phyloP scores from a whole-genome alignment of 179 eudicot genomes.

The Sideroxylon spinosum region DNA sequence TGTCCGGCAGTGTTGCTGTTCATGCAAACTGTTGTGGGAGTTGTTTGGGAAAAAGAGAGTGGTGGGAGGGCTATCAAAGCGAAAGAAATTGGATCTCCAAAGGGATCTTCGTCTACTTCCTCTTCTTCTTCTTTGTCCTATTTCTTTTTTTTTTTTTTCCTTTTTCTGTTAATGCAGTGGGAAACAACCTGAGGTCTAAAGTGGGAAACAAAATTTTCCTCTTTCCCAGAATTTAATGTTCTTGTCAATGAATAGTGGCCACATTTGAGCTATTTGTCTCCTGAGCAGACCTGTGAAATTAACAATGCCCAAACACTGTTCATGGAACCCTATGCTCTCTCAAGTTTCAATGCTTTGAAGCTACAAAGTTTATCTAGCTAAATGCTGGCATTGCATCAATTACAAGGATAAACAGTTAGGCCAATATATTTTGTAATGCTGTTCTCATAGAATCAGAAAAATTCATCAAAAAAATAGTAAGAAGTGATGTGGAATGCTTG shows the following conservation, averaged over 20 bases:
- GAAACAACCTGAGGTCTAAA: slow-evolving; percentile 23
- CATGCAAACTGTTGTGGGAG: not conserved
- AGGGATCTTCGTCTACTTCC: not conserved
- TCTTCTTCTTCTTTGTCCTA: not conserved
- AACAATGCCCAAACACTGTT: not conserved
- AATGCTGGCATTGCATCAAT: too few relatives aligned
- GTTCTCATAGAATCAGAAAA: too few relatives aligned
- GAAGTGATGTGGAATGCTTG: too few relatives aligned
- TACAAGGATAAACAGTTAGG: too few relatives aligned
- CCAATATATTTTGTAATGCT: too few relatives aligned
- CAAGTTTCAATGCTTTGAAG: too few relatives aligned
- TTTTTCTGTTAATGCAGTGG: slow-evolving; percentile 19
- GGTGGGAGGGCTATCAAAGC: slow-evolving; percentile 1
- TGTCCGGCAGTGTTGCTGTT: not conserved
- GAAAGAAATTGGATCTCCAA: slow-evolving; percentile 22
- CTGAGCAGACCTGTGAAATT: slow-evolving; percentile 4
- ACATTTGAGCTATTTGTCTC: not conserved
- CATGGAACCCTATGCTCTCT: slow-evolving; percentile 18
- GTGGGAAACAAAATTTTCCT: slow-evolving; percentile 11
- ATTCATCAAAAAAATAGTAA: too few relatives aligned
- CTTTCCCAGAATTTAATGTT: slow-evolving; percentile 14
- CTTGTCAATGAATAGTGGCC: not conserved
- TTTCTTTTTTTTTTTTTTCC: slow-evolving; percentile 8
- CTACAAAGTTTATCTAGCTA: too few relatives aligned
- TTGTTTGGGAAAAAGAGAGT: too few relatives aligned